Percentiles rank a stretch among this genome's conserved stretches.
These are phyloP conservation scores for Leishmania turanica DNA, from an alignment of 208 protist genomes.

Conservation along the genomic window DNA sequence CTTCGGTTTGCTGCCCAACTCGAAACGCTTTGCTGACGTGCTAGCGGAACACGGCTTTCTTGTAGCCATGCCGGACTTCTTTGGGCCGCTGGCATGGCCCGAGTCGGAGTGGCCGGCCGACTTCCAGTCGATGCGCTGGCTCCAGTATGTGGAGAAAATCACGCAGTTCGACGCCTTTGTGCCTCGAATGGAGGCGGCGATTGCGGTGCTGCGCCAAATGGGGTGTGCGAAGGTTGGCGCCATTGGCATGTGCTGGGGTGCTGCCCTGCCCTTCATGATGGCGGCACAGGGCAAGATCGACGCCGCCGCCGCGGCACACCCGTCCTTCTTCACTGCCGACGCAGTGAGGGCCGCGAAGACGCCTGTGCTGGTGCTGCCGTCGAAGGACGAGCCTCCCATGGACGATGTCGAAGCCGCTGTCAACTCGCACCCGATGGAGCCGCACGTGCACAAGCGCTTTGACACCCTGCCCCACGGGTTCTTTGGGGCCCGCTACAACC, in stretches of 20 bases:
- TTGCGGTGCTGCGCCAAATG: constrained; percentile 42
- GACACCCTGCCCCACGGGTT: constrained; percentile 55
- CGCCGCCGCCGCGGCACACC: constrained; percentile 41
- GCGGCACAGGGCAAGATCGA: constrained; percentile 32
- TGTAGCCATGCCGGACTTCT: constrained; percentile 69
- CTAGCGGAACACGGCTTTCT: constrained; percentile 51
- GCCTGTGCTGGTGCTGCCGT: constrained; percentile 46
- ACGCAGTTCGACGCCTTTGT: constrained; percentile 19
- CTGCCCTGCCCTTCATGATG: constrained; percentile 29
- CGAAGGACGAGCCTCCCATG: constrained; percentile 51
- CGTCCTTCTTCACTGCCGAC: constrained; percentile 28
- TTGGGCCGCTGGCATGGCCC: constrained; percentile 34
- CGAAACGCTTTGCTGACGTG: constrained; percentile 47
- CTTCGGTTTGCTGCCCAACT: constrained; percentile 54
- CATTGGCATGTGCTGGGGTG: constrained; percentile 71
- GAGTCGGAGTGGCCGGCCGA: constrained; percentile 37
- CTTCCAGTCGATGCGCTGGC: constrained; percentile 22
- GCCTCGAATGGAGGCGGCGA: constrained; percentile 26
- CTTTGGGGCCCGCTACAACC: constrained; percentile 47
- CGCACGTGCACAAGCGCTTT: constrained; percentile 45
- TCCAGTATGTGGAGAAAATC: neutral
- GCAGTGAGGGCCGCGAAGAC: constrained; percentile 19
- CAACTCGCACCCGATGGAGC: constrained; percentile 22
- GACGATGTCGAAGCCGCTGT: constrained; percentile 42
- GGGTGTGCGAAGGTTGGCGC: constrained; percentile 45